Evolutionary conservation across 768 basidiomycete species (phyloP).

Genomic region (Lentinula detonsa): DNA sequence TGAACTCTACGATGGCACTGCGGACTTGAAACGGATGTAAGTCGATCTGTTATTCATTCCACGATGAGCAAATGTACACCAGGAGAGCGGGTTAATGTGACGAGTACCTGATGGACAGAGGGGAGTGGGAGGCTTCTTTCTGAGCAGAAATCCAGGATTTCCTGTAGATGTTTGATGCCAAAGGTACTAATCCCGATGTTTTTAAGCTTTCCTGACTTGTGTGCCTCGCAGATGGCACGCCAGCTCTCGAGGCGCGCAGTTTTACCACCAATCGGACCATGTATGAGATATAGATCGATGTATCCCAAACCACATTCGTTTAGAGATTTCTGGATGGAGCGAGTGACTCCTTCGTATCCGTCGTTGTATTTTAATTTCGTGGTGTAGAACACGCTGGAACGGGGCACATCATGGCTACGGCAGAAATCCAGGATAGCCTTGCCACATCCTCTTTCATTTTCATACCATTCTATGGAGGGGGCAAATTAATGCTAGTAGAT

Average conservation of each 20-base stretch:
- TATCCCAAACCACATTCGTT: slow-evolving; percentile 49
- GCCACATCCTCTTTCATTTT: slow-evolving; percentile 65
- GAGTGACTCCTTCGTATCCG: slow-evolving; percentile 40
- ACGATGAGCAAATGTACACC: slow-evolving; percentile 1
- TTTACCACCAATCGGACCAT: slow-evolving; percentile 60
- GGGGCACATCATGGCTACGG: slow-evolving; percentile 38
- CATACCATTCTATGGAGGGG: slow-evolving; percentile 43
- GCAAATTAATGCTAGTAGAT: slow-evolving; percentile 23
- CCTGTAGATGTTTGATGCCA: slow-evolving; percentile 55
- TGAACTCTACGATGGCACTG: slow-evolving; percentile 53
- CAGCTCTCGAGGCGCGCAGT: slow-evolving; percentile 54
- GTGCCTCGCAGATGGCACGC: slow-evolving; percentile 59
- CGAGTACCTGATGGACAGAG: slow-evolving; percentile 52
- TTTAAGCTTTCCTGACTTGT: slow-evolving; percentile 50
- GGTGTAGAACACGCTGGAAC: slow-evolving; percentile 60
- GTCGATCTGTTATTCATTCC: slow-evolving; percentile 31
- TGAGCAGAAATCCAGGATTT: slow-evolving; percentile 24
- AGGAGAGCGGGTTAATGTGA: not conserved
- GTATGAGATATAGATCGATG: slow-evolving; percentile 69
- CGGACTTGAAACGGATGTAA: slow-evolving; percentile 69
- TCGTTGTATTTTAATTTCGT: slow-evolving; percentile 62
- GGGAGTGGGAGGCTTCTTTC: slow-evolving; percentile 43
- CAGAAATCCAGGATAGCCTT: slow-evolving; percentile 54
- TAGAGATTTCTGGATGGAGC: slow-evolving; percentile 48
- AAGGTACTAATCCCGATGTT: slow-evolving; percentile 64